These are phyloP conservation scores for Ogataea populi-albae DNA, from an alignment of 805 yeast species.

Conservation along the genomic window DNA sequence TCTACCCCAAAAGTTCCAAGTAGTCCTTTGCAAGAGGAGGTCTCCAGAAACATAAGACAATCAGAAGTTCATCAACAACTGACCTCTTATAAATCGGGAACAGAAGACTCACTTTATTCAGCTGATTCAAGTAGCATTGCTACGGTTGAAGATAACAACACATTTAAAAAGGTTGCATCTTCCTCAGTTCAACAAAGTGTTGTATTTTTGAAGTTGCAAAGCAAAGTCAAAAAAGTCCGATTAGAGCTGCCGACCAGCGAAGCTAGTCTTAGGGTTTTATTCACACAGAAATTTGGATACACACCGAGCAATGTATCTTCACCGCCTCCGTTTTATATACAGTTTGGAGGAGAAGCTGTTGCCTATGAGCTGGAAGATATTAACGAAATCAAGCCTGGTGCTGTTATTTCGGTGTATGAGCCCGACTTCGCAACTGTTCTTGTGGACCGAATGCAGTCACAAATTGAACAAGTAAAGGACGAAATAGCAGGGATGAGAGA, in stretches of 20 bases:
- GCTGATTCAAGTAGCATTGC: neutral
- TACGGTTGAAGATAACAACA: constrained; percentile 1
- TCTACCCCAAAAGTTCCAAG: constrained; percentile 15
- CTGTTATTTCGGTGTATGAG: constrained; percentile 58
- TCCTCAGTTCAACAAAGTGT: neutral
- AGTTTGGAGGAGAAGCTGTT: constrained; percentile 55
- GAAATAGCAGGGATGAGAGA: constrained; percentile 29
- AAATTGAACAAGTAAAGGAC: constrained; percentile 25
- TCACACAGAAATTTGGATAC: constrained; percentile 85
- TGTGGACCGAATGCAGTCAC: constrained; percentile 27
- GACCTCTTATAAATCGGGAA: constrained; percentile 8
- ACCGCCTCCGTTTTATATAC: constrained; percentile 76
- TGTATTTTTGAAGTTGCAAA: constrained; percentile 50
- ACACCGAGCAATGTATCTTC: constrained; percentile 69
- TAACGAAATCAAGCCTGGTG: constrained; percentile 56
- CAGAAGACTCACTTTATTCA: constrained; percentile 1
- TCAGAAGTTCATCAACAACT: constrained; percentile 25
- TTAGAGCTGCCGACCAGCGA: constrained; percentile 45
- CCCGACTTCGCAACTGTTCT: constrained; percentile 30
- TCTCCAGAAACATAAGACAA: constrained; percentile 23
- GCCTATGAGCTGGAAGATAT: constrained; percentile 82
- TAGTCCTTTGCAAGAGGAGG: constrained; percentile 27
- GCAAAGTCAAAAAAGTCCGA: constrained; percentile 52
- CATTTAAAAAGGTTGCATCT: neutral
- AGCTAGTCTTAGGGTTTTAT: constrained; percentile 61